Conservation (phyloP, 1,284 basidiomycete genomes). For the Apiotrichum laibachii region DNA sequence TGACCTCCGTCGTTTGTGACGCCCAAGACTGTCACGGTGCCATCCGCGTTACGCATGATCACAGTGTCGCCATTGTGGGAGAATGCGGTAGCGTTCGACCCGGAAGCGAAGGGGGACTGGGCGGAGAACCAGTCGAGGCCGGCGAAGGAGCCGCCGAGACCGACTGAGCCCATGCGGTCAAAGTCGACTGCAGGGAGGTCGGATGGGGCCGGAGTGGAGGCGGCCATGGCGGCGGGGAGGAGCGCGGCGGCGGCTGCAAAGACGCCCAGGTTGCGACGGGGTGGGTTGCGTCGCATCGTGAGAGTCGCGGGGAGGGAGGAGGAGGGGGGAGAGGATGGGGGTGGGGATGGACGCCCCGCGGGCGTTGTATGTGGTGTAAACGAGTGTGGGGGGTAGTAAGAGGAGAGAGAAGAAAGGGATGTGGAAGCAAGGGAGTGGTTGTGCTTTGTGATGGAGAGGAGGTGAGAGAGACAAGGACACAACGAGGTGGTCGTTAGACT, state of each 20-base stretch:
- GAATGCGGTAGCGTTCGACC: slow-evolving; percentile 25
- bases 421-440: background rate
- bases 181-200: slow-evolving; percentile 79
- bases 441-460: slow-evolving; percentile 4
- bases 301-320: background rate
- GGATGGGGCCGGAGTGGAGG: slow-evolving; percentile 54
- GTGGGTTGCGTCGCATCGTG: slow-evolving; percentile 26
- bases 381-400: slow-evolving; percentile 7
- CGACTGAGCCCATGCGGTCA: slow-evolving; percentile 83
- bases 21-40: slow-evolving; percentile 29
- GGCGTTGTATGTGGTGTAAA: slow-evolving; percentile 5
- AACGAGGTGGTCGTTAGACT: background rate
- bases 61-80: slow-evolving; percentile 42
- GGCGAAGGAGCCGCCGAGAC: slow-evolving; percentile 77
- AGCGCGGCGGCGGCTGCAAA: slow-evolving; percentile 21
- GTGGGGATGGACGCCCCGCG: background rate
- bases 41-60: slow-evolving; percentile 28
- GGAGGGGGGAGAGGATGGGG: slow-evolving; percentile 1
- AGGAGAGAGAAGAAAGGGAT: slow-evolving; percentile 5
- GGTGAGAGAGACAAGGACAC: background rate
- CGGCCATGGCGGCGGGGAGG: slow-evolving; percentile 26
- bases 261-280: slow-evolving; percentile 24
- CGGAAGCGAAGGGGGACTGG: slow-evolving; percentile 34
- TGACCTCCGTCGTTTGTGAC: slow-evolving; percentile 43
- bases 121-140: slow-evolving; percentile 62